Evolutionary conservation across 169 alveolate genomes (phyloP), one percentile per base, ranked within the genome.

Genomic region (Plasmodium coatneyi): DNA sequence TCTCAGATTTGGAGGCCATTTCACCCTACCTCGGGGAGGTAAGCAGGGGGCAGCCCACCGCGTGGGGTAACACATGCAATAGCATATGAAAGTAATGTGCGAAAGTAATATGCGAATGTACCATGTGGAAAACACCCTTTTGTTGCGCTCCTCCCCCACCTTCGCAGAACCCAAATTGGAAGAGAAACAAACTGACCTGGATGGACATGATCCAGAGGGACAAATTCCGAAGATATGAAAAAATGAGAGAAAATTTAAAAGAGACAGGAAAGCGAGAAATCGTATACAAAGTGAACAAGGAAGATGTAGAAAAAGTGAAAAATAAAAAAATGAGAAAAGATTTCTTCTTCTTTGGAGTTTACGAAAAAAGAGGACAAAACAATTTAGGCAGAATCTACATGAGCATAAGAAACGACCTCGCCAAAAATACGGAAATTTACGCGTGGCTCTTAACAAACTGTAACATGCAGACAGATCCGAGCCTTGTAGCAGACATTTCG

Each of bases 341-440:
- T 82, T 74, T 84, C 41, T 86, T 49, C 5, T 93, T 87, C 71
- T 86, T 95, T 82, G 97, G 97, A 9, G 93, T 82, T 32, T 82
- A 16, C 60, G 95, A 95, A 28, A 93, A 71, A 16, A 94, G 86
- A 32, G 97, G 97, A n/a, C 97, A 93, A 84, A 95, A 95, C 82
- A 41, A 74, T 71, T 72, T 95, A 71, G 97, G 97, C 32, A 54
- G 97, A 80, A 95, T 95, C 16, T 92, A 94, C 70, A 93, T 93
- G 93, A 92, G 76, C 43, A 95, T 95, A 34, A 22, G 97, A 56
- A 83, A 82, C 66, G 97, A 95, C 74, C 49, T 95, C 16, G 34
- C 82, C 41, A 80, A 80, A 19, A 91, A 91, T 74, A 5, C 52
- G n/a, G 95, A 91, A 30, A 91, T 91, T 1, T 91, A 80, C 82